Conservation (phyloP, 441 rosid genomes). For the Corymbia calophylla region DNA sequence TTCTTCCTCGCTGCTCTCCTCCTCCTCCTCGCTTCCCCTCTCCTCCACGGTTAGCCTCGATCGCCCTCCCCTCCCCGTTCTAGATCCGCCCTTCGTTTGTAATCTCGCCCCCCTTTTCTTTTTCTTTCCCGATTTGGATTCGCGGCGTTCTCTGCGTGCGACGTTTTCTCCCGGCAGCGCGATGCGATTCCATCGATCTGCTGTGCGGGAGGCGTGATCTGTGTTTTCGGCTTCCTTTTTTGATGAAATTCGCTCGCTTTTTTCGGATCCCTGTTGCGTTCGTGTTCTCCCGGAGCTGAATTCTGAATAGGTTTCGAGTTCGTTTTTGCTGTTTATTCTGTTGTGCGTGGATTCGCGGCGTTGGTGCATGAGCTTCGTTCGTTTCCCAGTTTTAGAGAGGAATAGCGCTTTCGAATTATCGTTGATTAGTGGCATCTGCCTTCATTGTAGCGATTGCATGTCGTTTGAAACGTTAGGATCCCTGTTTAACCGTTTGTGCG, state of each 20-base stretch:
- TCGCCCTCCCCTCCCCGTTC: background rate
- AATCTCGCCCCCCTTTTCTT: background rate
- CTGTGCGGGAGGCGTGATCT: slow-evolving; percentile 5
- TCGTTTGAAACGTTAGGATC: background rate
- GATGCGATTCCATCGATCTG: slow-evolving; percentile 8
- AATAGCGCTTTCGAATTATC: background rate
- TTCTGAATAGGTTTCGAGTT: background rate
- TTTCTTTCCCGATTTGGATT: slow-evolving; percentile 41
- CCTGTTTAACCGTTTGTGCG: background rate
- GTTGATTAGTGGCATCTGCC: background rate
- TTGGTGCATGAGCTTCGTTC: background rate
- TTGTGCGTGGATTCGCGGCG: background rate
- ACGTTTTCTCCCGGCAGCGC: background rate
- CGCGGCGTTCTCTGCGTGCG: background rate
- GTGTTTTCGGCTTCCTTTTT: background rate
- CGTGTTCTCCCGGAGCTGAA: background rate
- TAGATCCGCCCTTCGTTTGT: background rate
- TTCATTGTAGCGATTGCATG: background rate
- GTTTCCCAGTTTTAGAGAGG: background rate
- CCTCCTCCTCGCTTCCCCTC: slow-evolving; percentile 63
- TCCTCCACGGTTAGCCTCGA: slow-evolving; percentile 54
- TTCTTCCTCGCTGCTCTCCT: slow-evolving; percentile 73
- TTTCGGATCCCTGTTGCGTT: background rate
- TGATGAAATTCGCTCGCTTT: background rate
- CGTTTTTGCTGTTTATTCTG: background rate